Evolutionary conservation across 2,329 filamentous ascomycete genomes (phyloP), one percentile per base, ranked within the genome.

Genomic region (Colletotrichum spinosum): DNA sequence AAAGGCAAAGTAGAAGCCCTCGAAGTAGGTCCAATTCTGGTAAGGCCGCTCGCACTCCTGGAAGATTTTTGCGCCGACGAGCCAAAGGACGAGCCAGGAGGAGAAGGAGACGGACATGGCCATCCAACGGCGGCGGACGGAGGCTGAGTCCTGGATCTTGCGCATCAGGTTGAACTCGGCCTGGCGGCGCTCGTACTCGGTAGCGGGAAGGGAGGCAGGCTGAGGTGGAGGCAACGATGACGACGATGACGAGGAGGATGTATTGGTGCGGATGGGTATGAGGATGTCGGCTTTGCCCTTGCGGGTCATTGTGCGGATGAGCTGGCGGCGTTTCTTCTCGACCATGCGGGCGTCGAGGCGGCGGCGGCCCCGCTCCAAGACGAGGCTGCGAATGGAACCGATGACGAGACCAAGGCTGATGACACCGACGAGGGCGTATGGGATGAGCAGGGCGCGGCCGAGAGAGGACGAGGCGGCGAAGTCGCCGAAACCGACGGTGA

Each of bases 351-450:
- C 84, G 44, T 84, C 83, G 4, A 90, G 76, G 15, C 83, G 81
- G 4, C 78, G 79, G 58, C 83, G 83, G 1, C 85, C 87, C 38
- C 86, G 84, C 56, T 90, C 87, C 0, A 90, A 77, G 1, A 87
- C 84, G 44, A 90, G 78, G 65, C 83, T 92, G 39, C 92, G 87
- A 67, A 97, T 93, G 44, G 91, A 93, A 17, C 89, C 89, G 33
- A 97, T 90, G 60, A 97, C 90, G 33, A 97, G 82, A 87, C 92
- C 93, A 1, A 97, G 84, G 70, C 92, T 94, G 66, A 97, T 91
- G 61, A 96, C 90, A 3, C 94, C 94, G 7, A 94, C 83, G 0
- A 97, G 87, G 0, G 94, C 90, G 70, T 92, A 97, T 0, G 94
- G 94, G 56, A 97, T 90, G 37, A 97, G 81, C 2, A 97, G 81